Conservation (phyloP, 345 rosid species). For the Salix purpurea region DNA sequence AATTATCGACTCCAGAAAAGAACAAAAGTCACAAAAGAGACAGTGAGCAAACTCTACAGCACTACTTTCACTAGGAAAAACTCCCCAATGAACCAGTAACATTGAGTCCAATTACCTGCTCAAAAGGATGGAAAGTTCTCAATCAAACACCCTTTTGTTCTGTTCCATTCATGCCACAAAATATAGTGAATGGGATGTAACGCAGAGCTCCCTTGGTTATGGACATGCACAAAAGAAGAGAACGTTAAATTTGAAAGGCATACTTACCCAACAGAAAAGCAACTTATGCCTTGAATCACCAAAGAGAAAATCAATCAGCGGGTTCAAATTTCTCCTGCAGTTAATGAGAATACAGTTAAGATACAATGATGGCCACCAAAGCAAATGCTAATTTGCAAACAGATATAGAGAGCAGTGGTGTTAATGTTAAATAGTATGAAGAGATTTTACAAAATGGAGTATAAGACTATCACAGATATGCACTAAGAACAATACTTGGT, state of each 20-base stretch:
- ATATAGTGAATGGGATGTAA: background rate
- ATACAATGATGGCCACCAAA: background rate
- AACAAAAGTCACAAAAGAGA: background rate
- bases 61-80: background rate
- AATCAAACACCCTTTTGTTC: background rate
- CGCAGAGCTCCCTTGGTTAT: background rate
- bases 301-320: slow-evolving; percentile 15
- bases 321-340: slow-evolving; percentile 21
- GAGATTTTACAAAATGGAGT: background rate
- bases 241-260: background rate
- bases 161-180: background rate
- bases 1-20: too few relatives aligned
- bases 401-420: background rate
- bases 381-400: background rate
- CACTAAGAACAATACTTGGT: slow-evolving; percentile 5
- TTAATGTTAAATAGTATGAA: background rate
- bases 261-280: slow-evolving; percentile 30
- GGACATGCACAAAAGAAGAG: background rate
- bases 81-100: background rate
- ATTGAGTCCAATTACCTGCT: background rate
- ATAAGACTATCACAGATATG: background rate
- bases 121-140: background rate
- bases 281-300: slow-evolving; percentile 14
- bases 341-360: background rate
- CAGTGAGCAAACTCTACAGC: background rate